Conservation (phyloP, 1,284 basidiomycete species). For the Puccinia novopanici region DNA sequence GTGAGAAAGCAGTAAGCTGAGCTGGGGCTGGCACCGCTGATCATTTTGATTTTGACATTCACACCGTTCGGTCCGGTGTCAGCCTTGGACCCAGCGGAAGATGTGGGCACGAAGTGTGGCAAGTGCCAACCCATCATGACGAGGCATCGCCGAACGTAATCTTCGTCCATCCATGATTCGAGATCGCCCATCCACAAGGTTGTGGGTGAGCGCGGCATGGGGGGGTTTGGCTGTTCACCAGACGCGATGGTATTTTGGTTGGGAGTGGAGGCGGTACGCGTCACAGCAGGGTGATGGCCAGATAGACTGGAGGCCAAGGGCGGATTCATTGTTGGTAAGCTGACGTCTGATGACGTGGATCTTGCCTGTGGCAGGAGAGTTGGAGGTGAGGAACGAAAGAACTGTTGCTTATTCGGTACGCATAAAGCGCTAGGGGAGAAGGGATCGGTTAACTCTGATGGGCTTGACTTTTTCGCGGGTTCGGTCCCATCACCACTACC, state of each 20-base stretch:
- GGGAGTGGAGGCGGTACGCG: background rate
- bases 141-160: slow-evolving; percentile 74
- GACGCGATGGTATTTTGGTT: background rate
- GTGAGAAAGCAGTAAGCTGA: slow-evolving; percentile 81
- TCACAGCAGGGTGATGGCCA: background rate
- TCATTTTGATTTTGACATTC: slow-evolving; percentile 66
- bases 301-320: background rate
- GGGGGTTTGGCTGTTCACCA: background rate
- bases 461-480: background rate
- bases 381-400: slow-evolving; percentile 13
- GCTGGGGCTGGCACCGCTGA: slow-evolving; percentile 68
- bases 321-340: background rate
- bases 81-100: slow-evolving; percentile 67
- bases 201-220: slow-evolving; percentile 43
- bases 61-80: slow-evolving; percentile 65
- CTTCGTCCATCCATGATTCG: slow-evolving; percentile 89
- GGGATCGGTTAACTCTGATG: background rate
- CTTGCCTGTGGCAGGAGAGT: background rate
- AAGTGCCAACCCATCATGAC: slow-evolving; percentile 54
- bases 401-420: background rate
- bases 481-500: background rate
- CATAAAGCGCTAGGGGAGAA: background rate
- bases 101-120: slow-evolving; percentile 37
- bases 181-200: slow-evolving; percentile 79
- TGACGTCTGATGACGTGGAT: background rate